phyloP scores from a whole-genome alignment of 139 green algal genomes.

The Mesotaenium endlicherianum region DNA sequence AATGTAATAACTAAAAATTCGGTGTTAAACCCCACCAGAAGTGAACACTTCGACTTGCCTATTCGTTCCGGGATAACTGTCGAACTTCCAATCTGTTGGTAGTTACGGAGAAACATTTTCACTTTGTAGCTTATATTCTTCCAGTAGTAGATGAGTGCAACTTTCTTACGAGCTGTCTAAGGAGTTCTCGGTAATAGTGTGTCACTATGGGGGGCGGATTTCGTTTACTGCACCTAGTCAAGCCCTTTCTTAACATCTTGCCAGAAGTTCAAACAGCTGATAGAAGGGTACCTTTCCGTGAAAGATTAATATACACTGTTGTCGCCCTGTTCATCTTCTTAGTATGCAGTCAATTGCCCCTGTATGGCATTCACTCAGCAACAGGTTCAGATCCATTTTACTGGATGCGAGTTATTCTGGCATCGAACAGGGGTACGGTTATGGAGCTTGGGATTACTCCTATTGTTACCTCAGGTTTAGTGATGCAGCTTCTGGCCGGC shows the following conservation, averaged over 20 bases:
- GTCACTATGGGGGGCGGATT: slow-evolving; percentile 58
- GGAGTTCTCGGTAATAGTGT: too few relatives aligned
- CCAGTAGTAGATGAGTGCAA: too few relatives aligned
- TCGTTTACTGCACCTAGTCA: slow-evolving; percentile 77
- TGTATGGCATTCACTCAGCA: slow-evolving; percentile 94
- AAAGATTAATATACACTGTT: slow-evolving; percentile 88
- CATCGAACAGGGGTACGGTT: slow-evolving; percentile 89
- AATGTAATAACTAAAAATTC: too few relatives aligned
- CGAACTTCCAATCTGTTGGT: too few relatives aligned
- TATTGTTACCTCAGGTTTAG: slow-evolving; percentile 93
- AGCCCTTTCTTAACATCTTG: slow-evolving; percentile 82
- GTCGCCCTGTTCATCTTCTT: slow-evolving; percentile 96
- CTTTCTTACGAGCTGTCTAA: too few relatives aligned
- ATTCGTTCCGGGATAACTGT: too few relatives aligned
- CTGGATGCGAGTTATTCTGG: slow-evolving; percentile 97
- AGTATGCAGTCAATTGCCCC: slow-evolving; percentile 94
- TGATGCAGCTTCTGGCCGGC: slow-evolving; percentile 95
- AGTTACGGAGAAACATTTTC: too few relatives aligned
- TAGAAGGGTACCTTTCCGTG: slow-evolving; percentile 75
- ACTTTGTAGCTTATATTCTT: too few relatives aligned
- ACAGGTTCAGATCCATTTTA: slow-evolving; percentile 92
- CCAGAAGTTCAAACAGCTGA: slow-evolving; percentile 76
- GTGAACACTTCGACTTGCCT: too few relatives aligned
- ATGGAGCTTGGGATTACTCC: slow-evolving; percentile 98
- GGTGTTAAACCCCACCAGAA: too few relatives aligned